A percentile compares a stretch with the other conserved stretches of the same genome.
Conservation (phyloP, 2,329 filamentous ascomycete species). For the Fusarium verticillioides region DNA sequence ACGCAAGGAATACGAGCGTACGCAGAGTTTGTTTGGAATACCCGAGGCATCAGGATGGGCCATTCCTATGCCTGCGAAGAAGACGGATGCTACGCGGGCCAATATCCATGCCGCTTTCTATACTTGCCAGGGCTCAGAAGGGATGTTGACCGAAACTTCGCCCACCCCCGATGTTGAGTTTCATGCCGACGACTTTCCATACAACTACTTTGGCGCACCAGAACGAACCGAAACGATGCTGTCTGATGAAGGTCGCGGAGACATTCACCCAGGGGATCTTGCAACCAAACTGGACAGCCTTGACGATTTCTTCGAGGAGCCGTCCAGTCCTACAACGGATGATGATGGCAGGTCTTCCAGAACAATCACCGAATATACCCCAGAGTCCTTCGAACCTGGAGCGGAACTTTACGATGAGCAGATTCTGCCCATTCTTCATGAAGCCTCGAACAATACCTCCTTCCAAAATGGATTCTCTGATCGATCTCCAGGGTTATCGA, state of each 20-base stretch:
- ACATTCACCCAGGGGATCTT: slow-evolving; percentile 78
- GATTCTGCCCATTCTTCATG: slow-evolving; percentile 88
- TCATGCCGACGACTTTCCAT: slow-evolving; percentile 86
- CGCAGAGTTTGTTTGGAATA: slow-evolving; percentile 94
- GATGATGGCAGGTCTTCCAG: slow-evolving; percentile 71
- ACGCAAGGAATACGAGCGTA: slow-evolving; percentile 93
- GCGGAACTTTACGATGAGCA: slow-evolving; percentile 93
- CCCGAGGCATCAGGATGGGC: slow-evolving; percentile 97
- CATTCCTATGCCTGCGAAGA: slow-evolving; percentile 89
- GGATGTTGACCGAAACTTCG: slow-evolving; percentile 66
- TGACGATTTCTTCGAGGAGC: slow-evolving; percentile 84
- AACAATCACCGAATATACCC: slow-evolving; percentile 72
- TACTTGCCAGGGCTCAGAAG: slow-evolving; percentile 80
- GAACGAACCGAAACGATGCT: slow-evolving; percentile 92
- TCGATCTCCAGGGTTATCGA: slow-evolving; percentile 68
- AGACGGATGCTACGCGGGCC: slow-evolving; percentile 84
- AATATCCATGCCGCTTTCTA: slow-evolving; percentile 98
- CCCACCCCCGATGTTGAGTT: slow-evolving; percentile 92
- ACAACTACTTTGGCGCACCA: slow-evolving; percentile 77
- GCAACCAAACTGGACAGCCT: slow-evolving; percentile 82
- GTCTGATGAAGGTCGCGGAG: slow-evolving; percentile 81
- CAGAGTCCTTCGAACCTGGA: slow-evolving; percentile 75
- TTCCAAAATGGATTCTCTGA: slow-evolving; percentile 93
- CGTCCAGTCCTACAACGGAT: slow-evolving; percentile 66
- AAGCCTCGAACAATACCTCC: slow-evolving; percentile 81